A percentile compares a stretch with the other conserved stretches of the same genome.
Evolutionary conservation across 805 yeast species (phyloP).

Genomic region (Pichia eremophila): DNA sequence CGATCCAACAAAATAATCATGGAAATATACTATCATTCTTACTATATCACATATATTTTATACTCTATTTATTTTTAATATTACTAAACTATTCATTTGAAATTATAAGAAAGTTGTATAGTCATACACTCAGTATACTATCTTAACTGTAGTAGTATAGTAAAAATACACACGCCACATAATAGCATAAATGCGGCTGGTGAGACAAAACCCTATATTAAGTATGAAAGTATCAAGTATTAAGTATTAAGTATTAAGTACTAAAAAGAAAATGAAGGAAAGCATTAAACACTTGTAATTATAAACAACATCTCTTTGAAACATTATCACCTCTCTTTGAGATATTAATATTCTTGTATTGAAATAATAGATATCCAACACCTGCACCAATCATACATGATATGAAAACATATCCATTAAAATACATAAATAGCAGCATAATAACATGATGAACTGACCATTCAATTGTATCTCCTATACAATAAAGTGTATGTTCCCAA

Average conservation of each 20-base stretch:
- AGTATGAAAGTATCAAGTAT: too few relatives aligned
- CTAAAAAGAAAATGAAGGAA: too few relatives aligned
- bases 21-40: not conserved
- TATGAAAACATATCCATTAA: conserved; percentile 16
- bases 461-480: conserved; percentile 13
- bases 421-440: conserved; percentile 15
- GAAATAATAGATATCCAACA: conserved; percentile 11
- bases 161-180: too few relatives aligned
- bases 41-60: too few relatives aligned
- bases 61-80: too few relatives aligned
- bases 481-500: conserved; percentile 9
- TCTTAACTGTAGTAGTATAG: too few relatives aligned
- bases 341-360: conserved; percentile 7
- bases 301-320: conserved; percentile 15
- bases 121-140: too few relatives aligned
- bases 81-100: too few relatives aligned
- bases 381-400: conserved; percentile 16
- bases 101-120: too few relatives aligned
- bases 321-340: conserved; percentile 6
- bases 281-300: not conserved
- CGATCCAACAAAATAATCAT: conserved; percentile 60
- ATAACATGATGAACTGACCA: conserved; percentile 14
- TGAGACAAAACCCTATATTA: too few relatives aligned
- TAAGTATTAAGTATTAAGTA: too few relatives aligned
- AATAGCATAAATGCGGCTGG: too few relatives aligned